Evolutionary conservation across 2,329 filamentous ascomycete species (phyloP).

Genomic region (Clonostachys rhizophaga): DNA sequence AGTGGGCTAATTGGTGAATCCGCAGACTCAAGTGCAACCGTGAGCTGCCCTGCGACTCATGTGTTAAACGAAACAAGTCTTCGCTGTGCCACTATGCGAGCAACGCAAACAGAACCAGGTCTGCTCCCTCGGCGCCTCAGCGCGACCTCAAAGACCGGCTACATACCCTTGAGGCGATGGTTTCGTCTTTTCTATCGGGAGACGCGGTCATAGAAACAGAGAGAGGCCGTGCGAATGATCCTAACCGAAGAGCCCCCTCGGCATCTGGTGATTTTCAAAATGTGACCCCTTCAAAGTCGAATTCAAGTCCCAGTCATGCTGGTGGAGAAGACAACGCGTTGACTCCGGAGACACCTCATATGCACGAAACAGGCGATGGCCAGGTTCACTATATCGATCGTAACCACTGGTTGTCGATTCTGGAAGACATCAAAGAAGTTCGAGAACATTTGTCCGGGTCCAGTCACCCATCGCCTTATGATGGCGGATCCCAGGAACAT

Average conservation of each 20-base stretch:
- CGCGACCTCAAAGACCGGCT: background rate
- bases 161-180: slow-evolving; percentile 17
- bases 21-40: slow-evolving; percentile 53
- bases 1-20: background rate
- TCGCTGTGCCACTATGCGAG: slow-evolving; percentile 7
- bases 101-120: slow-evolving; percentile 3
- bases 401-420: slow-evolving; percentile 24
- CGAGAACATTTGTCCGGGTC: slow-evolving; percentile 16
- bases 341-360: slow-evolving; percentile 39
- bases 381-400: slow-evolving; percentile 17
- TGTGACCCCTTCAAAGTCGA: too few species aligned
- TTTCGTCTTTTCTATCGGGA: slow-evolving; percentile 10
- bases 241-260: background rate
- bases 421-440: slow-evolving; percentile 24
- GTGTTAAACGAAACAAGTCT: slow-evolving; percentile 1
- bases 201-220: background rate
- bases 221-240: too few species aligned
- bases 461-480: background rate
- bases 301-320: background rate
- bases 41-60: slow-evolving; percentile 8
- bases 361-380: slow-evolving; percentile 32
- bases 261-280: background rate
- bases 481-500: too few species aligned
- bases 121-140: background rate
- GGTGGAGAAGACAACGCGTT: slow-evolving; percentile 35